Percentiles rank a stretch among this genome's conserved stretches.
Conservation (phyloP, 257 asterid species). For the Jacaranda copaia region DNA sequence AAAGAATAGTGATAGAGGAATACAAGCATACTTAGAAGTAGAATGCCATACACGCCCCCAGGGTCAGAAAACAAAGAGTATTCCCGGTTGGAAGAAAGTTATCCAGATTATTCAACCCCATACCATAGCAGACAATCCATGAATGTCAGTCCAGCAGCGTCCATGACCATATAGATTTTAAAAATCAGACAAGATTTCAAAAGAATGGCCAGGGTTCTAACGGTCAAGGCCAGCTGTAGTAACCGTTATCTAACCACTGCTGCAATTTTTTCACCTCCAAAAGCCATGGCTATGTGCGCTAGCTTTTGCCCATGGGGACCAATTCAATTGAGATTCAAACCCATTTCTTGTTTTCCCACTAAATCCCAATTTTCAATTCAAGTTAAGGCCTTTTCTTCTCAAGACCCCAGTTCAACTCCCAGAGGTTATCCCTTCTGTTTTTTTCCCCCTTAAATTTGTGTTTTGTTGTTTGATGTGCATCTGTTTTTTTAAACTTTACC, state of each 20-base stretch:
- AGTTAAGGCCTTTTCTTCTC: conserved; percentile 63
- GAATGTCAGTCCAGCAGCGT: neutral
- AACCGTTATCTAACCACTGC: conserved; percentile 45
- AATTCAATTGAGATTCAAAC: conserved; percentile 36
- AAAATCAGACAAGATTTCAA: neutral
- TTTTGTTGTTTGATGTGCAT: conserved; percentile 22
- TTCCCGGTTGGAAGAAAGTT: neutral
- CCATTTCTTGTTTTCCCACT: conserved; percentile 45
- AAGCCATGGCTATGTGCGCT: conserved; percentile 63
- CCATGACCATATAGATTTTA: conserved; percentile 17
- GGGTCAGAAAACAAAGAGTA: neutral
- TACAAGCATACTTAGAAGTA: neutral
- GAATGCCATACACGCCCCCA: neutral
- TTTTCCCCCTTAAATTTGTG: neutral
- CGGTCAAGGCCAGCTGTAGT: conserved; percentile 48
- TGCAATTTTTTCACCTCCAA: conserved; percentile 48
- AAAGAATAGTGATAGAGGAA: too few species aligned
- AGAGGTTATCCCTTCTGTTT: conserved; percentile 49
- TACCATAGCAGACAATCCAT: conserved; percentile 25
- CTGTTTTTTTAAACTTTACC: neutral
- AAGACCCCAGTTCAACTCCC: conserved; percentile 48
- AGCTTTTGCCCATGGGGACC: conserved; percentile 50
- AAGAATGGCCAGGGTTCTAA: conserved; percentile 55
- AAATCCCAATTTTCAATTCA: conserved; percentile 47
- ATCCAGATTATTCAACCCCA: conserved; percentile 25